These are phyloP conservation scores for Eustoma russellianum DNA, from an alignment of 257 asterid genomes.

Conservation along the genomic window DNA sequence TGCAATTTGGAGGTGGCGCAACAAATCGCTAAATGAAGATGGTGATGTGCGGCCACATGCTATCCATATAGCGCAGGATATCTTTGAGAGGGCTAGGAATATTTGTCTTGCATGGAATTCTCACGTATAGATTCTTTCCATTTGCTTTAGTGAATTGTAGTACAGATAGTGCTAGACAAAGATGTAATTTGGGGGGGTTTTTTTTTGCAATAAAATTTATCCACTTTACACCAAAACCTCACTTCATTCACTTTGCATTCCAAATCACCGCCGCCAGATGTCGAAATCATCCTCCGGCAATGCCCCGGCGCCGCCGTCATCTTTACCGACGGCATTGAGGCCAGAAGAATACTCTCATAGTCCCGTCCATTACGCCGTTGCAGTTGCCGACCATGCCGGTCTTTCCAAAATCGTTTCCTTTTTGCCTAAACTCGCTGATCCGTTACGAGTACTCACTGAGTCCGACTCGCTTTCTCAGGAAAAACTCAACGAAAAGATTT, in stretches of 20 bases:
- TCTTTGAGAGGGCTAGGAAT: too few species aligned
- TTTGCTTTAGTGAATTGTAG: too few species aligned
- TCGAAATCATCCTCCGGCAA: slow-evolving; percentile 29
- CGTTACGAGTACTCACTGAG: slow-evolving; percentile 41
- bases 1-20: too few species aligned
- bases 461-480: slow-evolving; percentile 61
- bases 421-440: slow-evolving; percentile 49
- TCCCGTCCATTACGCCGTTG: slow-evolving; percentile 82
- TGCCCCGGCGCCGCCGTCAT: slow-evolving; percentile 22
- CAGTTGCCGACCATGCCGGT: slow-evolving; percentile 48
- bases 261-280: slow-evolving; percentile 25
- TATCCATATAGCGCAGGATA: too few species aligned
- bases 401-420: slow-evolving; percentile 47
- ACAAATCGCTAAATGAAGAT: too few species aligned
- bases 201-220: too few species aligned
- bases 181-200: too few species aligned
- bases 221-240: too few species aligned
- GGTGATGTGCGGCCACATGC: too few species aligned
- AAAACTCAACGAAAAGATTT: slow-evolving; percentile 44
- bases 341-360: slow-evolving; percentile 69
- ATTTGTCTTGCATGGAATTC: too few species aligned
- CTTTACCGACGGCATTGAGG: slow-evolving; percentile 38
- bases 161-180: too few species aligned
- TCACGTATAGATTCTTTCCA: too few species aligned
- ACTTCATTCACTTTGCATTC: slow-evolving; percentile 7